Base-by-base conservation (phyloP, 202 grass and related monocot species). In the Digitaria exilis region DNA sequence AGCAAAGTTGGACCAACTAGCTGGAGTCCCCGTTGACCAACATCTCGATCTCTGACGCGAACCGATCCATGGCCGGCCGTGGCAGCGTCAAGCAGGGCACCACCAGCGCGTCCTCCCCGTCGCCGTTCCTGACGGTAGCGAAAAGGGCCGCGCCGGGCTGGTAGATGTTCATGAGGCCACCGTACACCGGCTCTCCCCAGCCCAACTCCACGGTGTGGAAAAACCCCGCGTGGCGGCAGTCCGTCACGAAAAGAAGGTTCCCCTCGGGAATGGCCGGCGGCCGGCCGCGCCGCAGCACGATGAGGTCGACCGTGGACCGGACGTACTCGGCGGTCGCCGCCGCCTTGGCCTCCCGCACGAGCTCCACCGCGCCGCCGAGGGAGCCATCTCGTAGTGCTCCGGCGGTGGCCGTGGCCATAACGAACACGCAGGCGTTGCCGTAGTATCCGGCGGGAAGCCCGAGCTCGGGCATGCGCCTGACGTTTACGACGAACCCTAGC, bases 131-230 rank as follows among this genome's bases (percentile, higher is more conserved):
- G 2, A 78, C 80, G 4, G 74, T 6, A 21, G 83, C 42, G 39
- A 85, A 50, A 75, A 90, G 35, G 35, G 3, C 35, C 1, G 35
- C 4, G 3, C 42, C 64, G 0, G 22, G 22, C 13, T 19, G 35
- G 35, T 3, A 65, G 0, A 32, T 31, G 1, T 32, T 28, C 0
- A 66, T 71, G 0, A 44, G 65, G 13, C 90, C 90, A 4, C 93
- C 93, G 51, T 88, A 90, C 34, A 72, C 77, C 13, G 82, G 84
- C 72, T 29, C 64, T 34, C 88, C 93, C 86, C 90, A 93, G 50
- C 93, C 90, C 2, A 93, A 83, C 43, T 96, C 93, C 0, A 93
- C 43, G 2, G 28, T 62, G 10, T 48, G 7, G 44, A 93, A n/a
- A n/a, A n/a, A 93, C 62, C 90, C 93, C 1, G 88, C 86, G 28